phyloP scores from a whole-genome alignment of 176 grass and related monocot genomes.

The Zoysia japonica region DNA sequence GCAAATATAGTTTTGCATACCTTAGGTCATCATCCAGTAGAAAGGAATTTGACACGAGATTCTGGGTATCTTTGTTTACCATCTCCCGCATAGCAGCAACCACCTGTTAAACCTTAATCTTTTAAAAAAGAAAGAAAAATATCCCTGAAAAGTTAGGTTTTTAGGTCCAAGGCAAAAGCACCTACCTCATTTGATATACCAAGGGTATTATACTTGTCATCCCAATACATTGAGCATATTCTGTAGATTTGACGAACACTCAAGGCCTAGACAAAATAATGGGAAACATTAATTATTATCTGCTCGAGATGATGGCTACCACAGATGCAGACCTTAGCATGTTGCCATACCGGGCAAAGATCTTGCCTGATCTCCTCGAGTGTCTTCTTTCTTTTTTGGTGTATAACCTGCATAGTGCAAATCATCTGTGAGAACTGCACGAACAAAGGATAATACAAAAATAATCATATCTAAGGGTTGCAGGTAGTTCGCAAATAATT shows the following conservation, averaged over 20 bases:
- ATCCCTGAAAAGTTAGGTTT: slow-evolving; percentile 13
- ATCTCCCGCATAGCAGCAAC: slow-evolving; percentile 87
- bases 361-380: slow-evolving; percentile 90
- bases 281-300: slow-evolving; percentile 18
- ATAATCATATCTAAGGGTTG: slow-evolving; percentile 17
- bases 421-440: slow-evolving; percentile 24
- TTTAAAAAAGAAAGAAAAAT: slow-evolving; percentile 15
- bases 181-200: slow-evolving; percentile 79
- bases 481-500: slow-evolving; percentile 1
- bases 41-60: slow-evolving; percentile 91
- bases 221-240: slow-evolving; percentile 99
- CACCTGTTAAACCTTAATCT: slow-evolving; percentile 52
- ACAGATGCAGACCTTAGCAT: slow-evolving; percentile 6
- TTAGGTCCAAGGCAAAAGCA: slow-evolving; percentile 4
- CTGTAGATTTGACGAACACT: slow-evolving; percentile 95
- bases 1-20: slow-evolving; percentile 26
- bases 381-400: slow-evolving; percentile 92
- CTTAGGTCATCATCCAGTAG: slow-evolving; percentile 93
- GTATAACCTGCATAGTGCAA: slow-evolving; percentile 74
- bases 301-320: slow-evolving; percentile 6
- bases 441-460: neutral
- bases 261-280: slow-evolving; percentile 54
- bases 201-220: slow-evolving; percentile 86
- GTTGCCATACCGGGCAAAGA: slow-evolving; percentile 80
- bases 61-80: slow-evolving; percentile 85